Base-by-base conservation (phyloP, 176 grass and related monocot species). In the Eragrostis curvula region DNA sequence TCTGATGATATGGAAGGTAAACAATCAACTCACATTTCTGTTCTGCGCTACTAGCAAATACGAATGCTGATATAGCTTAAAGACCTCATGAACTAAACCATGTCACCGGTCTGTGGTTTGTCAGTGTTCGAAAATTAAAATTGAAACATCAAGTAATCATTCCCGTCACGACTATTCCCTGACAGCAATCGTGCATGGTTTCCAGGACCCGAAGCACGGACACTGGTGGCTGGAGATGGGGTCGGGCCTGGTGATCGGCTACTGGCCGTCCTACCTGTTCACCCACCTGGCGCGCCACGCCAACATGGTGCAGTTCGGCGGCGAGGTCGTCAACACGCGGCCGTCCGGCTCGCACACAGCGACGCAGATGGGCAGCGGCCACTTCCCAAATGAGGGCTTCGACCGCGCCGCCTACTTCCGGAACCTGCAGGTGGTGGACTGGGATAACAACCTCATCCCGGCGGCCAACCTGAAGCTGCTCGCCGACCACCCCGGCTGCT, bases 281-380 rank as follows among this genome's bases (percentile, higher is more conserved):
- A 94, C 76, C 39, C 88, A 98, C 75, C 85, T 98, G 81, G 90
- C 90, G 39, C 80, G 85, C 63, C 90, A 93, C 57, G 92, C 90
- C 21, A 89, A 87, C 69, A 94, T 98, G 95, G 88, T 98, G 83
- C 94, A 97, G 74, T 97, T 94, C 12, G 92, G 94, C 5, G 94
- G 94, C 15, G 94, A 97, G 90, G 50, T 97, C 3, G 83, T 94
- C 5, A 97, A 97, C 74, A 79, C 75, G 3, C 77, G 77, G 67
- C 80, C 83, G 39, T 66, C 79, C 7, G 92, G 94, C 5, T 61
- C 68, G 18, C 94, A 97, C 83, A 94, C 92, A 55, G 78, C 92
- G 27, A 97, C 94, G 42, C 87, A 97, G 86, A 97, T 97, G 94
- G 94, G 94, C 60, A 94, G 92, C 66, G 92, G 94, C 5, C 89